Conservation (phyloP, 2,329 filamentous ascomycete species). For the Rachicladosporium sp. region DNA sequence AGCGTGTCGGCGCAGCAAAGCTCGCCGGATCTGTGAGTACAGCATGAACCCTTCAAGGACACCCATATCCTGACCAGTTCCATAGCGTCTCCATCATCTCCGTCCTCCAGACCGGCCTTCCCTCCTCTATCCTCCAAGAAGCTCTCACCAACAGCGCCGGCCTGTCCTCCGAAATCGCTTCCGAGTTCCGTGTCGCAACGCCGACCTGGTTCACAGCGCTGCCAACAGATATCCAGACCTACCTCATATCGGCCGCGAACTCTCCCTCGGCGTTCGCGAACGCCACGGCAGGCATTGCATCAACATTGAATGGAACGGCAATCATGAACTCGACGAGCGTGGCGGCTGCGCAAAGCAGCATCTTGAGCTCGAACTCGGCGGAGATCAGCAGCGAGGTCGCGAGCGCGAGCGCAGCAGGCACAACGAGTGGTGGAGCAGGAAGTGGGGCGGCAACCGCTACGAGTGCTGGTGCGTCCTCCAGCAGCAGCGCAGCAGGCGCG, state of each 20-base stretch:
- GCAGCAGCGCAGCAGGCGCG: slow-evolving; percentile 11
- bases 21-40: slow-evolving; percentile 3
- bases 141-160: slow-evolving; percentile 31
- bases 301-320: background rate
- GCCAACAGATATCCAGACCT: slow-evolving; percentile 32
- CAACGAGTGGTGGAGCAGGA: slow-evolving; percentile 11
- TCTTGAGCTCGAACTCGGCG: slow-evolving; percentile 26
- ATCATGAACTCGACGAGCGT: too few relatives aligned
- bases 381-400: slow-evolving; percentile 30
- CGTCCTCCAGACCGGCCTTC: slow-evolving; percentile 34
- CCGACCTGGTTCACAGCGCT: slow-evolving; percentile 35
- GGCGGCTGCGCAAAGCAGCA: too few relatives aligned
- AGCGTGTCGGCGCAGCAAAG: slow-evolving; percentile 11
- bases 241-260: slow-evolving; percentile 22
- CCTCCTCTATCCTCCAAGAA: slow-evolving; percentile 26
- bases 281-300: too few relatives aligned
- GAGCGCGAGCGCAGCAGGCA: slow-evolving; percentile 28
- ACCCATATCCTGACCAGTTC: slow-evolving; percentile 1
- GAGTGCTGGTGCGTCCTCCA: slow-evolving; percentile 6
- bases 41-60: background rate
- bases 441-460: background rate
- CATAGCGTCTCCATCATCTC: slow-evolving; percentile 25
- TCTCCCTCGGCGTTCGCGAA: too few relatives aligned
- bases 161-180: slow-evolving; percentile 30
- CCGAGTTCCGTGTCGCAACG: slow-evolving; percentile 30